Percentiles rank a stretch among this genome's conserved stretches.
phyloP scores from a whole-genome alignment of 1,284 basidiomycete genomes.

The Ceratobasidium sp. region DNA sequence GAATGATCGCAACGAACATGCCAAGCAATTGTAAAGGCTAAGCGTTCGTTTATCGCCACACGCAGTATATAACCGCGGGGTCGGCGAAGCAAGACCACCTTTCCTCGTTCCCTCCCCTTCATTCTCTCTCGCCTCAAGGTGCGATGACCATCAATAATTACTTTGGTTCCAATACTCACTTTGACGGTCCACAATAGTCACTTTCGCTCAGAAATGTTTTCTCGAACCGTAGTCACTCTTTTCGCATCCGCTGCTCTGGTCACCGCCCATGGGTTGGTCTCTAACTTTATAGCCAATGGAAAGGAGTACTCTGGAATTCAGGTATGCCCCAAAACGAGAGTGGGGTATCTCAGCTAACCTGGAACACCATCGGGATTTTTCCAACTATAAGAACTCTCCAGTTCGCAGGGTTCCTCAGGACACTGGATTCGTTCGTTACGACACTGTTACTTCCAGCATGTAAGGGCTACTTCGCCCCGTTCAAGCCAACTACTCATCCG shows the following conservation, averaged over 20 bases:
- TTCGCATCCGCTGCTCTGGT: constrained; percentile 42
- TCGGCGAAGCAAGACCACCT: too few species aligned
- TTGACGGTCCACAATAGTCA: neutral
- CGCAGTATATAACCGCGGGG: too few species aligned
- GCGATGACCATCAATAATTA: neutral
- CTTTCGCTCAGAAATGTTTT: constrained; percentile 26
- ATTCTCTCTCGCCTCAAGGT: neutral
- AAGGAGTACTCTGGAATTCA: constrained; percentile 4
- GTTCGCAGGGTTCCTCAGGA: constrained; percentile 27
- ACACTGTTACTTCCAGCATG: constrained; percentile 17
- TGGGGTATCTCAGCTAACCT: neutral
- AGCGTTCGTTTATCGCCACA: too few species aligned
- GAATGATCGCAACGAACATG: too few species aligned
- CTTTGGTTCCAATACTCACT: neutral
- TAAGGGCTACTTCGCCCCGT: neutral
- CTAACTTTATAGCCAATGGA: neutral
- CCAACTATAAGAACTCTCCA: constrained; percentile 28
- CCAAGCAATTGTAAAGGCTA: too few species aligned
- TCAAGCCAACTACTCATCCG: neutral
- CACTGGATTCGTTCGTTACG: constrained; percentile 31
- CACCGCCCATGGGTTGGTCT: constrained; percentile 15
- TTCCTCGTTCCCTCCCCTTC: neutral
- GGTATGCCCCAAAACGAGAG: neutral
- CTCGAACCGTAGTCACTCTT: constrained; percentile 28
- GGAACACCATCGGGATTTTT: constrained; percentile 28